phyloP scores from a whole-genome alignment of 2,329 filamentous ascomycete species.

The Thielaviopsis punctulata region DNA sequence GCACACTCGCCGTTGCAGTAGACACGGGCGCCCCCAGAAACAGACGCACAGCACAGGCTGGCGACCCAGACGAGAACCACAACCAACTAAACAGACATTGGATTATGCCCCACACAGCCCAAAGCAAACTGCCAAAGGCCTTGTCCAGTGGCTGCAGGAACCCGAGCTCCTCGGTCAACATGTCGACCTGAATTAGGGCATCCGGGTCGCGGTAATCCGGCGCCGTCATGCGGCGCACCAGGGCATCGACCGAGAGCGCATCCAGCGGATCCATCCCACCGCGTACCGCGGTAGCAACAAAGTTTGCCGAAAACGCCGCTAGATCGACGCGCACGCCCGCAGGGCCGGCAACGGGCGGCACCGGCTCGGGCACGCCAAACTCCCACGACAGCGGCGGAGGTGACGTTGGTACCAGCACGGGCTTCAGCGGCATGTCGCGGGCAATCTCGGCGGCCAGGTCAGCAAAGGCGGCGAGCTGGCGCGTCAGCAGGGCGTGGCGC shows the following conservation, averaged over 20 bases:
- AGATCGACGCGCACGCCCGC: background rate
- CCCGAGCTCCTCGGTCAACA: background rate
- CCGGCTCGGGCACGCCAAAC: background rate
- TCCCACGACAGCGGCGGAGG: background rate
- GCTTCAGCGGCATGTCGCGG: background rate
- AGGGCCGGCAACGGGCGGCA: background rate
- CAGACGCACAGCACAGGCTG: background rate
- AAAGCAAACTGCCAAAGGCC: background rate
- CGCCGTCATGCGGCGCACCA: conserved; percentile 1
- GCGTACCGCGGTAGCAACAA: background rate
- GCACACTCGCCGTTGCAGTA: background rate
- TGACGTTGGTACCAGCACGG: background rate
- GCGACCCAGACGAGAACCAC: background rate
- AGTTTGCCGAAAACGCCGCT: background rate
- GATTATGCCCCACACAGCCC: background rate
- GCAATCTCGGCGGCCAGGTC: background rate
- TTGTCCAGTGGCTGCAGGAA: background rate
- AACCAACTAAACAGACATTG: background rate
- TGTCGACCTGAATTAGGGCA: background rate
- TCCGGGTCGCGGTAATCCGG: background rate
- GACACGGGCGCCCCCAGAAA: background rate
- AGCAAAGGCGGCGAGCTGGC: background rate
- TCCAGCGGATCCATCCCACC: background rate
- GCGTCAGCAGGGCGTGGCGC: background rate
- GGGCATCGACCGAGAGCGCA: background rate